Evolutionary conservation across 352 stramenopile genomes (phyloP).

Genomic region (Phytopythium cucurbitacearum): DNA sequence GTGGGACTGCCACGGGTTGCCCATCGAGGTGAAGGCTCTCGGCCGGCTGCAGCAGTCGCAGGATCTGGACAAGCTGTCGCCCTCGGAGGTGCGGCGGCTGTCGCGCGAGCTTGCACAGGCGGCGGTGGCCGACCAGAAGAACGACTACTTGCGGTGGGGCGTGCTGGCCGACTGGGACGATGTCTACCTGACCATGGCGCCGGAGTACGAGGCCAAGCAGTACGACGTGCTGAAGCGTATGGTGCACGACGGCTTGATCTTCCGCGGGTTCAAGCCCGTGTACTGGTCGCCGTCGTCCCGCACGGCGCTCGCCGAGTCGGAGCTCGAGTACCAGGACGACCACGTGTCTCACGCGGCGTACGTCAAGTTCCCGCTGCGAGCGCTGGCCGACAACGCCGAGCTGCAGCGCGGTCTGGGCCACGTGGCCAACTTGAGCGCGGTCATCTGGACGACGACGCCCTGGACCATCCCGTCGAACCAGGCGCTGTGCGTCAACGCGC

Average conservation of each 20-base stretch:
- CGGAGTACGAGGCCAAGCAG: slow-evolving; percentile 95
- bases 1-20: slow-evolving; percentile 99
- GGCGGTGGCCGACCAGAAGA: slow-evolving; percentile 91
- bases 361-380: slow-evolving; percentile 81
- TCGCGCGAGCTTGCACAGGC: slow-evolving; percentile 91
- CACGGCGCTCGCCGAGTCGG: slow-evolving; percentile 97
- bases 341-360: slow-evolving; percentile 96
- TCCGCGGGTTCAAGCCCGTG: slow-evolving; percentile 97
- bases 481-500: slow-evolving; percentile 94
- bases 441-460: slow-evolving; percentile 98
- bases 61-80: slow-evolving; percentile 48
- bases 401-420: slow-evolving; percentile 23
- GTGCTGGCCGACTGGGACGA: slow-evolving; percentile 89
- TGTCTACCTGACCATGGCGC: slow-evolving; percentile 93
- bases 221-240: slow-evolving; percentile 97
- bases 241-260: slow-evolving; percentile 94
- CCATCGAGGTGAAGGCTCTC: slow-evolving; percentile 98
- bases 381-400: slow-evolving; percentile 9
- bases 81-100: slow-evolving; percentile 89
- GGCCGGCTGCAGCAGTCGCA: slow-evolving; percentile 81
- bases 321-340: slow-evolving; percentile 98
- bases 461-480: slow-evolving; percentile 99
- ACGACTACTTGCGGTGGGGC: slow-evolving; percentile 94
- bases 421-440: slow-evolving; percentile 40
- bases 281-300: slow-evolving; percentile 97